Percentiles rank a stretch among this genome's conserved stretches.
These are phyloP conservation scores for Stellera chamaejasme DNA, from an alignment of 345 rosid species.

Conservation along the genomic window DNA sequence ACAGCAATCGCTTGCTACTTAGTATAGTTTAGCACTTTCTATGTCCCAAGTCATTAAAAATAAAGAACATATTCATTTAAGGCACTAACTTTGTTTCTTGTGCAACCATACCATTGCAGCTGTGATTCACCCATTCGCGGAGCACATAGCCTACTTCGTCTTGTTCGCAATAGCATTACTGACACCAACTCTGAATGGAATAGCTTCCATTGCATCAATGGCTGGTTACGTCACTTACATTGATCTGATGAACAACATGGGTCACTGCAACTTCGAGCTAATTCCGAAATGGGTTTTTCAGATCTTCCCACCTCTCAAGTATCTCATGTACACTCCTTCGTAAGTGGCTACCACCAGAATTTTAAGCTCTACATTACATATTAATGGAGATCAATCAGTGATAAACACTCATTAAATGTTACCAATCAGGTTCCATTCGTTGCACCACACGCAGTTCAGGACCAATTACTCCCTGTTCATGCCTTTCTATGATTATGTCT, in stretches of 20 bases:
- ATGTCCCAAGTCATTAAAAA: too few relatives aligned
- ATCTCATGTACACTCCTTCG: conserved; percentile 60
- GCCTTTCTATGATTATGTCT: conserved; percentile 45
- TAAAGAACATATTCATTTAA: too few relatives aligned
- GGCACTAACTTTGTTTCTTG: too few relatives aligned
- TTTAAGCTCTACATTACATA: not conserved
- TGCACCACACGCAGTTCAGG: conserved; percentile 47
- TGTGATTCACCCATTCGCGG: conserved; percentile 74
- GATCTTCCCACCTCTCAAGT: conserved; percentile 56
- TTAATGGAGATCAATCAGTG: not conserved
- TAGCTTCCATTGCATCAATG: conserved; percentile 18
- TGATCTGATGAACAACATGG: conserved; percentile 81
- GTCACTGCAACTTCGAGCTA: conserved; percentile 79
- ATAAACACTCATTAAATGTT: too few relatives aligned
- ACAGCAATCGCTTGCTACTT: too few relatives aligned
- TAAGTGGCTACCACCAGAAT: conserved; percentile 16
- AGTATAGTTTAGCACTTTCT: too few relatives aligned
- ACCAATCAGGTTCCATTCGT: conserved; percentile 33
- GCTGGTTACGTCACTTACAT: conserved; percentile 31
- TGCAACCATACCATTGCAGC: conserved; percentile 26
- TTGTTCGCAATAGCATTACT: conserved; percentile 39
- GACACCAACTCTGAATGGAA: conserved; percentile 22
- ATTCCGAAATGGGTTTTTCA: conserved; percentile 43
- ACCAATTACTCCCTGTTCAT: conserved; percentile 45
- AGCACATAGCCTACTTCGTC: conserved; percentile 35